Percentiles rank a stretch among this genome's conserved stretches.
Evolutionary conservation across 2,329 filamentous ascomycete species (phyloP).

Genomic region (Aureobasidium sp.): DNA sequence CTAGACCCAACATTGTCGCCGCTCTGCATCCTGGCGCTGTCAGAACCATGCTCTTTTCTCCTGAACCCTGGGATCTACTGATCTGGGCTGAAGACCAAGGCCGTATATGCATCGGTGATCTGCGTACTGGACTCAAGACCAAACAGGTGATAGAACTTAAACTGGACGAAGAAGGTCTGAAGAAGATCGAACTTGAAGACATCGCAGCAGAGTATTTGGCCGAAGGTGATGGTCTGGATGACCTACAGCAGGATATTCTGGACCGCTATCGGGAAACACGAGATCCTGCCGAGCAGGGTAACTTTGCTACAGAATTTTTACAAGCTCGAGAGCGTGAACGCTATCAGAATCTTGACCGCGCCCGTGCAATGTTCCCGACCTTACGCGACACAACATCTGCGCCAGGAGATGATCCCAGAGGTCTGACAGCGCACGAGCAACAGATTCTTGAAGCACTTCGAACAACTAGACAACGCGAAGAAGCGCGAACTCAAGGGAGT

Average conservation of each 20-base stretch:
- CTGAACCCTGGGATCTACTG: conserved; percentile 79
- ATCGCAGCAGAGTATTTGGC: conserved; percentile 10
- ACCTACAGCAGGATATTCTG: conserved; percentile 36
- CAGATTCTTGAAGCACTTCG: conserved; percentile 39
- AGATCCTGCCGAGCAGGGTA: conserved; percentile 30
- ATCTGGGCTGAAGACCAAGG: conserved; percentile 90
- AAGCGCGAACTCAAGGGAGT: conserved; percentile 29
- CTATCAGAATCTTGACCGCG: conserved; percentile 13
- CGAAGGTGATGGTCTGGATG: conserved; percentile 36
- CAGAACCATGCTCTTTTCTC: conserved; percentile 85
- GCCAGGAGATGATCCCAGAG: conserved; percentile 36
- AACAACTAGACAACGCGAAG: conserved; percentile 33
- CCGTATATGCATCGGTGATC: conserved; percentile 63
- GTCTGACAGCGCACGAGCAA: conserved; percentile 37
- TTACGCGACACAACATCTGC: conserved; percentile 18
- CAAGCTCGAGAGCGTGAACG: conserved; percentile 29
- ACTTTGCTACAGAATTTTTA: conserved; percentile 35
- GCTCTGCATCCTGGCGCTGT: conserved; percentile 56
- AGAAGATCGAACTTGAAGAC: conserved; percentile 45
- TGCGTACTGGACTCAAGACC: conserved; percentile 56
- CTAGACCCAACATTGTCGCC: conserved; percentile 48
- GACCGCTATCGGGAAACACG: conserved; percentile 33
- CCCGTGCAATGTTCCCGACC: neutral
- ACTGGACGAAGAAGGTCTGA: conserved; percentile 45
- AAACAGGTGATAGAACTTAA: conserved; percentile 62